Percentiles rank a stretch among this genome's conserved stretches.
Conservation (phyloP, 345 rosid species). For the Tarenaya hassleriana region DNA sequence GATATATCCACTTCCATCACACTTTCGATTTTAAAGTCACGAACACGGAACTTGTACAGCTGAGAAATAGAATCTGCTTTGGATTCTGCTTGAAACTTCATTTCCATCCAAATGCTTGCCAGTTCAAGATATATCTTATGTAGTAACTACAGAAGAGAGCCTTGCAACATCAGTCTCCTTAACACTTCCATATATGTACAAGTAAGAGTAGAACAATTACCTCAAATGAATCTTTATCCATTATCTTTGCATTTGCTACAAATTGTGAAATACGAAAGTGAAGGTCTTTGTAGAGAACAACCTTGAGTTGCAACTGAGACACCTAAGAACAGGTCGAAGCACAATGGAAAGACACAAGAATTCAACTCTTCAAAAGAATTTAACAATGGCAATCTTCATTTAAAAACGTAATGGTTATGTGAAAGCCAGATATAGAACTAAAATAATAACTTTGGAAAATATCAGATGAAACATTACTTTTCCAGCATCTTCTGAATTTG, state of each 20-base stretch:
- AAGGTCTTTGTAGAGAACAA: constrained; percentile 46
- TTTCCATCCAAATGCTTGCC: constrained; percentile 63
- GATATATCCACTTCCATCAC: constrained; percentile 73
- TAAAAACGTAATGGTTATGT: constrained; percentile 2
- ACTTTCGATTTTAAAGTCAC: constrained; percentile 62
- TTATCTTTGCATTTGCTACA: constrained; percentile 46
- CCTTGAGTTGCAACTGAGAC: constrained; percentile 47
- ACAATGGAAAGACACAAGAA: too few species aligned
- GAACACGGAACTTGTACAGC: constrained; percentile 65
- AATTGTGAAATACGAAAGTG: constrained; percentile 56
- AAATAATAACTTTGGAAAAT: constrained; percentile 10
- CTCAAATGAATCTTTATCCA: constrained; percentile 61
- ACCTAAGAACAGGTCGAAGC: constrained; percentile 28
- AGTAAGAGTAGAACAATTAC: constrained; percentile 33
- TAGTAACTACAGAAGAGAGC: constrained; percentile 43
- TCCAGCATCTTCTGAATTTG: constrained; percentile 35
- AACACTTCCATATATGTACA: constrained; percentile 9
- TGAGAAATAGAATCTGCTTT: constrained; percentile 56
- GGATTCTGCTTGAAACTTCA: constrained; percentile 58
- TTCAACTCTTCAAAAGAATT: too few species aligned
- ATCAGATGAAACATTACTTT: constrained; percentile 33
- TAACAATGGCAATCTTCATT: too few species aligned
- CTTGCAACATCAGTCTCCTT: constrained; percentile 26
- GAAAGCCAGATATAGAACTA: background rate
- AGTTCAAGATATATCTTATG: constrained; percentile 54